phyloP scores from a whole-genome alignment of 1,139 yeast species.

The Candida sanyaensis region DNA sequence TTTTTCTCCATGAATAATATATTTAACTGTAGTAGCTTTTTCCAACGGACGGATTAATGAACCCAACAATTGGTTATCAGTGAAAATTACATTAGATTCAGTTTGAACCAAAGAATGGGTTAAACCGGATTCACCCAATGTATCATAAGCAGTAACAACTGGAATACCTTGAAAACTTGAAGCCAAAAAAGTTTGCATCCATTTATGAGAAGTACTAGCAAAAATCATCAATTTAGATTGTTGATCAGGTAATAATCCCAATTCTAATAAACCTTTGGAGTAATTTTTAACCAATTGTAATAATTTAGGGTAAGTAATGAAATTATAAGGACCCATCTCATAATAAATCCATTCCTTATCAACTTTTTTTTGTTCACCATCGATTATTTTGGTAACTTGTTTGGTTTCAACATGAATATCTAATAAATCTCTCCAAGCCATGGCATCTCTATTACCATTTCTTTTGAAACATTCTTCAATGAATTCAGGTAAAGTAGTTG shows the following conservation, averaged over 20 bases:
- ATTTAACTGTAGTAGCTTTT: constrained; percentile 62
- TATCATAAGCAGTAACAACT: constrained; percentile 95
- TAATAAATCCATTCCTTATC: constrained; percentile 88
- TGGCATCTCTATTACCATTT: constrained; percentile 55
- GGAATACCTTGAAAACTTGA: constrained; percentile 78
- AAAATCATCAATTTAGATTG: constrained; percentile 74
- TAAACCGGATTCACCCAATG: constrained; percentile 90
- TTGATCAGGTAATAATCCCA: constrained; percentile 71
- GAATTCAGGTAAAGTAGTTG: constrained; percentile 71
- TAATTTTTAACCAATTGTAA: constrained; percentile 48
- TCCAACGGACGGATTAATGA: constrained; percentile 73
- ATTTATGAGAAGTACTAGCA: constrained; percentile 80
- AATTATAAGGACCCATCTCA: constrained; percentile 75
- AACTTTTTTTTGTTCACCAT: constrained; percentile 70
- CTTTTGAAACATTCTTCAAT: constrained; percentile 62
- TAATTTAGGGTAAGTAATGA: constrained; percentile 63
- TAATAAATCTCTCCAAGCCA: constrained; percentile 79
- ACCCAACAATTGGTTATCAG: constrained; percentile 72
- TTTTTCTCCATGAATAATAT: constrained; percentile 69
- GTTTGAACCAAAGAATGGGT: constrained; percentile 86
- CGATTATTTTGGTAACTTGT: constrained; percentile 69
- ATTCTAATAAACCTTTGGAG: constrained; percentile 73
- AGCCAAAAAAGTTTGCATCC: constrained; percentile 90
- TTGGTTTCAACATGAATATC: constrained; percentile 79
- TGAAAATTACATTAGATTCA: constrained; percentile 72